A percentile compares a stretch with the other conserved stretches of the same genome.
Conservation (phyloP, 345 rosid species). For the Eucalyptus curtisii region DNA sequence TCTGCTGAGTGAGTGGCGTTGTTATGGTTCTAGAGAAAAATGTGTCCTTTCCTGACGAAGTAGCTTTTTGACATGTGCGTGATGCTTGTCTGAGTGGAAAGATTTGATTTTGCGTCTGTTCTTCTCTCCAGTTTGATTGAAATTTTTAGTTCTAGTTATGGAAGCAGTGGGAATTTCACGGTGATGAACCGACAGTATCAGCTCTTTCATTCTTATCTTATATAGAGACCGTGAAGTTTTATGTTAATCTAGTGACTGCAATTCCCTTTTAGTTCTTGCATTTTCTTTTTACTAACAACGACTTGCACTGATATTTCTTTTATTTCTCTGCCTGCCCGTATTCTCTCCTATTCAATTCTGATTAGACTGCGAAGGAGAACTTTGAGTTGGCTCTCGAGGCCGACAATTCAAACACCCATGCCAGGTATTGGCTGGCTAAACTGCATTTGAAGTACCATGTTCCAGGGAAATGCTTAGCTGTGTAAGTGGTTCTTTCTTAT, state of each 20-base stretch:
- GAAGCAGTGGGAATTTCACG: background rate
- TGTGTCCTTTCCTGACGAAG: no score
- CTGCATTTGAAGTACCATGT: conserved; percentile 84
- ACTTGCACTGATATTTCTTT: background rate
- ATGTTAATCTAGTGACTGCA: background rate
- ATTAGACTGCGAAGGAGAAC: conserved; percentile 78
- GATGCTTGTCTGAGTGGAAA: background rate
- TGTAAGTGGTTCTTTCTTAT: conserved; percentile 34
- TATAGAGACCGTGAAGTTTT: background rate
- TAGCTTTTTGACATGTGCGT: background rate
- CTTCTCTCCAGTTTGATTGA: background rate
- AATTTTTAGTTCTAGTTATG: background rate
- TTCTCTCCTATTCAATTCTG: background rate
- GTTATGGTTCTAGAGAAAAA: background rate
- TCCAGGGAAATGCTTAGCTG: conserved; percentile 73
- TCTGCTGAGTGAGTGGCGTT: no score
- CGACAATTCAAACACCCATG: conserved; percentile 73
- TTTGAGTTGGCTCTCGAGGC: conserved; percentile 81
- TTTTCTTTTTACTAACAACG: background rate
- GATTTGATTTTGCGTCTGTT: background rate
- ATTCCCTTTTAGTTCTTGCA: background rate
- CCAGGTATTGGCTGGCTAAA: conserved; percentile 71
- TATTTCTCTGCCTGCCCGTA: background rate
- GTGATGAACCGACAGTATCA: background rate
- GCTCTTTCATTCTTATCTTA: background rate